phyloP scores from a whole-genome alignment of 805 yeast genomes.

The Metschnikowia cerradonensis region DNA sequence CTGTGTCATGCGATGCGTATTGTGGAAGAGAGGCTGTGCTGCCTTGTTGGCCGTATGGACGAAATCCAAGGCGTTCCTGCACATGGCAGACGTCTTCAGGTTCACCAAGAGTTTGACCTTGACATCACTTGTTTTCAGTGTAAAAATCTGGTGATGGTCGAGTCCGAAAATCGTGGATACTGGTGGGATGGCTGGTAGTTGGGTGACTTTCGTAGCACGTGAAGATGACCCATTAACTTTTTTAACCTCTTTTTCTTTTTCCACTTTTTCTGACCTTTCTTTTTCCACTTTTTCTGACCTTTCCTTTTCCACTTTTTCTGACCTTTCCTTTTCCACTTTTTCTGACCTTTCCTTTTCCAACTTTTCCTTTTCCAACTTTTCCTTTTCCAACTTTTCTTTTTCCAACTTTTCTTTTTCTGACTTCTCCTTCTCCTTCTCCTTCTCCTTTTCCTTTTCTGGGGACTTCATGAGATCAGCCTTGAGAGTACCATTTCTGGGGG shows the following conservation, averaged over 20 bases:
- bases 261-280: too few relatives aligned
- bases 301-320: too few relatives aligned
- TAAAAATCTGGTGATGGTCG: conserved; percentile 31
- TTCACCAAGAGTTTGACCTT: conserved; percentile 33
- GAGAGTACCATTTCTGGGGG: too few relatives aligned
- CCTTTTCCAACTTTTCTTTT: too few relatives aligned
- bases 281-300: neutral
- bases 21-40: conserved; percentile 18
- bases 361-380: too few relatives aligned
- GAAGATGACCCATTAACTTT: conserved; percentile 8
- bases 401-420: too few relatives aligned
- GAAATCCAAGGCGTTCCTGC: conserved; percentile 26
- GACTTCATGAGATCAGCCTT: too few relatives aligned
- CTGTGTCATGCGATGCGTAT: conserved; percentile 16
- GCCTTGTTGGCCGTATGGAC: conserved; percentile 22
- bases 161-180: conserved; percentile 37
- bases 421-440: too few relatives aligned
- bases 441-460: too few relatives aligned
- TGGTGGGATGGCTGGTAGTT: conserved; percentile 30
- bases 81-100: conserved; percentile 30
- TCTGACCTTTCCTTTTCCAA: too few relatives aligned
- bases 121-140: conserved; percentile 31
- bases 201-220: conserved; percentile 9
- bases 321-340: too few relatives aligned
- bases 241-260: neutral